Conservation (phyloP, 2,329 filamentous ascomycete species). For the Thielaviopsis punctulata region DNA sequence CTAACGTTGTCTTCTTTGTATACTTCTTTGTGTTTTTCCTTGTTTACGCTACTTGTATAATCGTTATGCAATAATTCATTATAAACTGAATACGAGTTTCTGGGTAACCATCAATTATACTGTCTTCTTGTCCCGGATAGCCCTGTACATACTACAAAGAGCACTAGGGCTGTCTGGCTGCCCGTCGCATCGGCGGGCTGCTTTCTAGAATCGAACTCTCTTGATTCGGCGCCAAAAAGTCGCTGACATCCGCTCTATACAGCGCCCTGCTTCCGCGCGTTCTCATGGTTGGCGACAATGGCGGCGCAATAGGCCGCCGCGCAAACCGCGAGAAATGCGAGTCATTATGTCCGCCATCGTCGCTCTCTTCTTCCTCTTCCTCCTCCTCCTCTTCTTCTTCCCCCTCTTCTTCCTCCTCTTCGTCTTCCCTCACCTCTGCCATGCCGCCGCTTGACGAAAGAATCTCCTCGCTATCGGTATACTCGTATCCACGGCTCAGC, state of each 20-base stretch:
- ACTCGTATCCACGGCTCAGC: slow-evolving; percentile 46
- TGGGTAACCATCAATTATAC: no score
- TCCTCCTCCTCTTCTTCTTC: slow-evolving; percentile 52
- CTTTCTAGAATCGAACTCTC: slow-evolving; percentile 40
- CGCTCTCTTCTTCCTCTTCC: slow-evolving; percentile 42
- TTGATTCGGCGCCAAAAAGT: slow-evolving; percentile 34
- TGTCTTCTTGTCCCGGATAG: no score
- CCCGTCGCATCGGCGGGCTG: slow-evolving; percentile 24
- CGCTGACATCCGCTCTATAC: slow-evolving; percentile 38
- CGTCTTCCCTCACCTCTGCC: slow-evolving; percentile 32
- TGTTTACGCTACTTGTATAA: background rate
- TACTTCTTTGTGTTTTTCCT: background rate
- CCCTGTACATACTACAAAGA: no score
- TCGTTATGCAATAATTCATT: background rate
- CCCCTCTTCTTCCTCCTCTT: no score
- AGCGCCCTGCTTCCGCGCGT: slow-evolving; percentile 17
- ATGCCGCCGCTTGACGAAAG: slow-evolving; percentile 18
- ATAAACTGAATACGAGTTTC: no score
- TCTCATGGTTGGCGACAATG: slow-evolving; percentile 23
- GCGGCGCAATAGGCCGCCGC: slow-evolving; percentile 16
- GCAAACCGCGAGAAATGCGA: slow-evolving; percentile 7
- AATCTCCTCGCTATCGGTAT: slow-evolving; percentile 58
- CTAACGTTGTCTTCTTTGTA: slow-evolving; percentile 19
- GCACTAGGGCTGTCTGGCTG: slow-evolving; percentile 1
- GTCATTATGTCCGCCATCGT: slow-evolving; percentile 4